These are phyloP conservation scores for Leptographium wingfieldii DNA, from an alignment of 2,329 filamentous ascomycete genomes.

Conservation along the genomic window DNA sequence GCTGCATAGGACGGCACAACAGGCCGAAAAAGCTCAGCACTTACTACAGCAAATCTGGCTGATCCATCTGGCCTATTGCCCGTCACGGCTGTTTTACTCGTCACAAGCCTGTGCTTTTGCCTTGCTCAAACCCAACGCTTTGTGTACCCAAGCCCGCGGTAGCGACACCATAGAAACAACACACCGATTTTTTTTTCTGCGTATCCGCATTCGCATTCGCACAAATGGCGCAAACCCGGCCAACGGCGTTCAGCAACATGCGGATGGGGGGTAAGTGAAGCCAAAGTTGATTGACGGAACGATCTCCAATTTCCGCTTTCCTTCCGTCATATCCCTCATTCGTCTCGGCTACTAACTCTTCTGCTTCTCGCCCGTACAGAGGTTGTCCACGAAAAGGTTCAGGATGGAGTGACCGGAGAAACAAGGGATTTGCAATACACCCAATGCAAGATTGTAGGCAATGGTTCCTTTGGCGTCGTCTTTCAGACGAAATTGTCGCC, in stretches of 20 bases:
- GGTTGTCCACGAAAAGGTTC: constrained; percentile 96
- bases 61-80: constrained; percentile 14
- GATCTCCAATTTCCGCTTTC: not conserved
- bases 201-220: not conserved
- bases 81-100: constrained; percentile 20
- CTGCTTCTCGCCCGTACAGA: constrained; percentile 39
- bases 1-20: not conserved
- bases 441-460: constrained; percentile 98
- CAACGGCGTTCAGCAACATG: constrained; percentile 73
- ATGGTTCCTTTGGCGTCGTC: constrained; percentile 96
- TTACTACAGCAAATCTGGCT: not conserved
- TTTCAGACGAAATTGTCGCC: constrained; percentile 98
- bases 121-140: constrained; percentile 10
- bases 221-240: constrained; percentile 77
- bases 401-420: constrained; percentile 94
- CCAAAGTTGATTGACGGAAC: not conserved
- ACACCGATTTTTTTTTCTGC: not conserved
- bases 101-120: constrained; percentile 3
- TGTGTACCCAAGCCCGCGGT: constrained; percentile 10
- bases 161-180: constrained; percentile 14
- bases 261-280: constrained; percentile 85
- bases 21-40: not conserved
- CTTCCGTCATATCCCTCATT: not conserved
- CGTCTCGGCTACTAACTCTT: not conserved
- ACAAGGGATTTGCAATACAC: constrained; percentile 96